Base-by-base conservation (phyloP, 2,329 filamentous ascomycete species). In the Akanthomyces lecanii region DNA sequence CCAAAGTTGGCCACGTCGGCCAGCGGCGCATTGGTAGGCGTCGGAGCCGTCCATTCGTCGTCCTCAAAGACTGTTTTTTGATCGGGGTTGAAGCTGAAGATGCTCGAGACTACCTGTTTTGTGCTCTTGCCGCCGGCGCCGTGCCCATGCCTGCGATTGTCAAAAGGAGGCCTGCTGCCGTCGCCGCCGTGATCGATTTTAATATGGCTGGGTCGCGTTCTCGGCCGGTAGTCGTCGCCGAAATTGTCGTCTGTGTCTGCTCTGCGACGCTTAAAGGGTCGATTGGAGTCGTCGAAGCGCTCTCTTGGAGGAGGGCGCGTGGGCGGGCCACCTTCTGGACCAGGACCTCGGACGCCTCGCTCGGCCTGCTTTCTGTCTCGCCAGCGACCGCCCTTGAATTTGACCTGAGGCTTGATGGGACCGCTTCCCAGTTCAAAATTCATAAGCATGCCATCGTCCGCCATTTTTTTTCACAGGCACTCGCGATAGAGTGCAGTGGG, bases 341-440 rank as follows among this genome's bases (percentile, higher is more conserved):
- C 42, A 21, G 40, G 51, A 33, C 30, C 42, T 56, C 69, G 71
- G 45, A 73, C 74, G 23, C 71, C 72, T 65, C 71, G 73, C 64
- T 77, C 70, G 21, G 92, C 92, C 62, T 87, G 89, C 65, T 94
- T 83, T 66, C 95, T 85, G 73, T 97, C 93, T 72, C 90, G 89
- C 95, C 95, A 99, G 69, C 86, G 85, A n/a, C 95, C 95, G 68
- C 95, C 95, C 73, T 90, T 95, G 75, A 96, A 91, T 68, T 82
- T 86, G 65, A 84, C 79, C 61, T 84, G 78, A 6, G 83, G 80
- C 65, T 87, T 82, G 61, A 91, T 74, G 14, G 89, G 83, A 21
- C 80, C 83, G 65, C 91, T 87, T 33, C 85, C 84, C 63, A 97
- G 80, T 69, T 92, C 88, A 74, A 98, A 97, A 71, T 98, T 98